A percentile compares a stretch with the other conserved stretches of the same genome.
Conservation (phyloP, 768 basidiomycete species). For the Phlebiopsis flavidoalba region DNA sequence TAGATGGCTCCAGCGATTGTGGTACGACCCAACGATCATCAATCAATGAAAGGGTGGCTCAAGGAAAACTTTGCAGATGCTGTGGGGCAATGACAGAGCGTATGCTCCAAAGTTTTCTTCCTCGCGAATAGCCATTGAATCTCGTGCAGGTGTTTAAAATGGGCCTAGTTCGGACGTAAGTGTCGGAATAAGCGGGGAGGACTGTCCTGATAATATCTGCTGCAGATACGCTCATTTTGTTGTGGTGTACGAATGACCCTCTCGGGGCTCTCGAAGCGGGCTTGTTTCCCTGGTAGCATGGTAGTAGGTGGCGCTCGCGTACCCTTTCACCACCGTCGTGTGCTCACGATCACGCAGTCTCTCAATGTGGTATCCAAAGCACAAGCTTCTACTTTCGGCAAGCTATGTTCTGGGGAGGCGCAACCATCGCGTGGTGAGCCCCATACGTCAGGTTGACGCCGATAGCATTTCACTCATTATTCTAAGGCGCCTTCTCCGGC, state of each 20-base stretch:
- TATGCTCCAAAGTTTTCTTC: neutral
- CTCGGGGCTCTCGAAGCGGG: slow-evolving; percentile 66
- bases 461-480: neutral
- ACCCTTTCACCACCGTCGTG: no score
- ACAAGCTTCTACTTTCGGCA: slow-evolving; percentile 23
- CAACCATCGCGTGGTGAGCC: neutral
- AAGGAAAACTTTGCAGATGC: neutral
- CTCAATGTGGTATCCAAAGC: slow-evolving; percentile 22
- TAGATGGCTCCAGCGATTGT: slow-evolving; percentile 60
- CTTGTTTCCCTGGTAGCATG: slow-evolving; percentile 70
- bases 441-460: no score
- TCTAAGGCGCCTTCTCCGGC: slow-evolving; percentile 23
- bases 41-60: no score
- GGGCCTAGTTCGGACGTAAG: slow-evolving; percentile 49
- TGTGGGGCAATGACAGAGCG: neutral
- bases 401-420: slow-evolving; percentile 23
- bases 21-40: slow-evolving; percentile 23
- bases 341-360: neutral
- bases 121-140: no score
- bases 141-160: slow-evolving; percentile 38
- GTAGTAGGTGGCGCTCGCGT: slow-evolving; percentile 22
- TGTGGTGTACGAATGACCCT: slow-evolving; percentile 51
- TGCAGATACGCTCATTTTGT: slow-evolving; percentile 56
- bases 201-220: no score
- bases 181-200: neutral